Conservation (phyloP, 1,139 yeast species). For the Sugiyamaella japonica region DNA sequence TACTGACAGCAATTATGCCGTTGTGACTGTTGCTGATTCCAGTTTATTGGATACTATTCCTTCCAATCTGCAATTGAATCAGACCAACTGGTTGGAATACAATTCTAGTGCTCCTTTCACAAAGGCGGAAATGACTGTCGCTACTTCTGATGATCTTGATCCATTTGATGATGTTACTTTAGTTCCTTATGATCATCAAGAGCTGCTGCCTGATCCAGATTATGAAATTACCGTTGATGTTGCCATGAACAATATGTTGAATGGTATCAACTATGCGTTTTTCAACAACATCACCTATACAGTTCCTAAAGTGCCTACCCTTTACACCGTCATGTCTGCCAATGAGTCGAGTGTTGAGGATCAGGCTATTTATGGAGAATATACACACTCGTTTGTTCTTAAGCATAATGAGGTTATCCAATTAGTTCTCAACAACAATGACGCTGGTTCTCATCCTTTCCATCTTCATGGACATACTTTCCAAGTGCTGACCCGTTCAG, state of each 20-base stretch:
- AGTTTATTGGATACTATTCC: conserved; percentile 79
- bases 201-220: conserved; percentile 64
- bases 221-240: conserved; percentile 64
- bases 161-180: conserved; percentile 59
- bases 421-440: conserved; percentile 66
- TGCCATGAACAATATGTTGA: conserved; percentile 70
- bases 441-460: conserved; percentile 85
- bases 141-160: conserved; percentile 39
- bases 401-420: conserved; percentile 65
- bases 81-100: conserved; percentile 72
- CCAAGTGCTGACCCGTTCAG: conserved; percentile 64
- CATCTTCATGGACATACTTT: conserved; percentile 81
- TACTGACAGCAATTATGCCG: conserved; percentile 64
- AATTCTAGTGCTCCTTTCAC: conserved; percentile 49
- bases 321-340: conserved; percentile 66
- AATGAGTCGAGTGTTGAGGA: conserved; percentile 55
- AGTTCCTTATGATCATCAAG: conserved; percentile 55
- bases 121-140: conserved; percentile 45
- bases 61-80: conserved; percentile 58
- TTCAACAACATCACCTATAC: conserved; percentile 81
- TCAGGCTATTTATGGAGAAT: conserved; percentile 68
- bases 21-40: conserved; percentile 74
- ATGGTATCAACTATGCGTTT: conserved; percentile 88
- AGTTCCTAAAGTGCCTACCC: conserved; percentile 78
- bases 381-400: conserved; percentile 71